Base-by-base conservation (phyloP, 1,139 yeast genomes). In the Chernovozyma sophiae-reginae region DNA sequence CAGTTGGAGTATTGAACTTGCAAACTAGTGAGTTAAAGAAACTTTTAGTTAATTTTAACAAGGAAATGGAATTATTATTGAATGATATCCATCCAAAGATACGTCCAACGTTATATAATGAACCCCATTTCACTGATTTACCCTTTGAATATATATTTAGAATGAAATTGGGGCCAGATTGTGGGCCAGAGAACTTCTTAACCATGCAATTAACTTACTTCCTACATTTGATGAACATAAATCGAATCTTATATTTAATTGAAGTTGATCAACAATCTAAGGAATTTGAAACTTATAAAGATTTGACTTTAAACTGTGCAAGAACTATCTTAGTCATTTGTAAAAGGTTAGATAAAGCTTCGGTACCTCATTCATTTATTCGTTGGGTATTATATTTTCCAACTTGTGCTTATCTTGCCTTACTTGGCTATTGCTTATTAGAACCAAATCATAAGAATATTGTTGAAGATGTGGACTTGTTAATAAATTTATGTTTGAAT, bases 341-440 rank as follows among this genome's bases (percentile, higher is more conserved):
- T 3, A 47, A 45, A 12, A 53, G 48, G 30, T 28, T 63, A 19
- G 52, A 52, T 31, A 47, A 49, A 18, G 42, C 45, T 4, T 46
- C 44, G 7, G 41, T 52, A 0, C 51, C 61, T 0, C 42, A 51
- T 19, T 49, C 67, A 1, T 61, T 54, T 37, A 49, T 50, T 34
- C 62, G 61, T 35, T 66, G 72, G 72, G 43, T 60, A 22, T 41
- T 58, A 26, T 58, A 54, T 37, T 65, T 52, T 40, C 68, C 71
- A 0, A 49, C 61, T 18, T 49, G 61, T 17, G 73, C 73, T 2
- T 64, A 55, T 38, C 51, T 67, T 31, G 56, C 52, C 23, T 37
- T 68, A 2, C 39, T 60, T 4, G 60, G 66, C 0, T 52, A 60
- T 13, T 56, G 66, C 29, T 46, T 68, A 31, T 64, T 61, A 43